Percentiles rank a stretch among this genome's conserved stretches.
These are phyloP conservation scores for Chaetomiaceae sp. DNA, from an alignment of 2,329 filamentous ascomycete species.

Conservation along the genomic window DNA sequence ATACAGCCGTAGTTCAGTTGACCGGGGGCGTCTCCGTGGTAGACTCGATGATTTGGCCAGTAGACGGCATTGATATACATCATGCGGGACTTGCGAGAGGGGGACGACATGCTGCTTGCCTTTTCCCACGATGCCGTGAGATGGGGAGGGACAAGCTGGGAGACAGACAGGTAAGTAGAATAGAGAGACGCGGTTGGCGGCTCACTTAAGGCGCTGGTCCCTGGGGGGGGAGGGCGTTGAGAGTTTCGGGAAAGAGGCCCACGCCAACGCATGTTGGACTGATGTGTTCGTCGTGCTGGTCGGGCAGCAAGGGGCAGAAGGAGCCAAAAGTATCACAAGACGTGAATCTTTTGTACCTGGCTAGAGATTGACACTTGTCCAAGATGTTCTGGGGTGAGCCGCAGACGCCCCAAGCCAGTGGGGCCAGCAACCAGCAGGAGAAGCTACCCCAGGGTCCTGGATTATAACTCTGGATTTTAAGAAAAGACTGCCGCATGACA, in stretches of 20 bases:
- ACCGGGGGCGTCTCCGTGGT: conserved; percentile 67
- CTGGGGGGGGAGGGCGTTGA: conserved; percentile 12
- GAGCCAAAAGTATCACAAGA: conserved; percentile 13
- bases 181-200: conserved; percentile 8
- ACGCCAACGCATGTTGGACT: conserved; percentile 23
- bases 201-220: conserved; percentile 14
- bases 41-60: conserved; percentile 75
- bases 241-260: conserved; percentile 11
- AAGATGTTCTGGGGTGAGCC: conserved; percentile 14
- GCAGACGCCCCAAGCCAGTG: conserved; percentile 13
- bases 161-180: not conserved
- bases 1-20: conserved; percentile 71
- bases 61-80: conserved; percentile 73
- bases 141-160: not conserved
- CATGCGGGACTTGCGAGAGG: conserved; percentile 44
- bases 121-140: not conserved
- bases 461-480: conserved; percentile 3
- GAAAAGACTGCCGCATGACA: conserved; percentile 21
- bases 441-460: too few species aligned
- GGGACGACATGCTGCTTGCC: conserved; percentile 20
- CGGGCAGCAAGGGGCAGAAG: conserved; percentile 25
- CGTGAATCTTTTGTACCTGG: conserved; percentile 21
- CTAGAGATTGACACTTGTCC: conserved; percentile 11
- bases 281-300: conserved; percentile 22
- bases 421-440: conserved; percentile 12